Conservation (phyloP, 2,329 filamentous ascomycete genomes). For the Fusarium tuaranense region DNA sequence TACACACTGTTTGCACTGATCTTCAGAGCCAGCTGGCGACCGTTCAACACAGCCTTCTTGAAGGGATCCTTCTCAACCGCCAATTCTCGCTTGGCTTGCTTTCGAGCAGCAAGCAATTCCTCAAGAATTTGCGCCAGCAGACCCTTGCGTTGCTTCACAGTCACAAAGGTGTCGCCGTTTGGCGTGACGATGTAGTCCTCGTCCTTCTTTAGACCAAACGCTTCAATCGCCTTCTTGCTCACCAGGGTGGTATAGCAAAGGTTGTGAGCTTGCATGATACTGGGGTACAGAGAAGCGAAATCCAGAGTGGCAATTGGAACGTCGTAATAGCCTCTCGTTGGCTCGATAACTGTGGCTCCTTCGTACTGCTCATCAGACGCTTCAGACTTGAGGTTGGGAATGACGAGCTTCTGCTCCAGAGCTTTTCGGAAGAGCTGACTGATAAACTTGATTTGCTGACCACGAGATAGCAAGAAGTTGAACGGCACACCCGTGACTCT, state of each 20-base stretch:
- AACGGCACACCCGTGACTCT: conserved; percentile 99
- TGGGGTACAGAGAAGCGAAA: conserved; percentile 98
- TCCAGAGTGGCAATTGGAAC: conserved; percentile 96
- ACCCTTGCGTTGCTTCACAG: conserved; percentile 88
- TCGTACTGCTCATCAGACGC: conserved; percentile 90
- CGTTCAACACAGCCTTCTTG: conserved; percentile 97
- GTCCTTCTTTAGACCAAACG: conserved; percentile 82
- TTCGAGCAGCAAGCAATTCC: conserved; percentile 90
- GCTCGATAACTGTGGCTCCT: conserved; percentile 98
- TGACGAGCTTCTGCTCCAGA: conserved; percentile 90
- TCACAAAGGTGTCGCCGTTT: conserved; percentile 94
- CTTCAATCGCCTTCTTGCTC: conserved; percentile 77
- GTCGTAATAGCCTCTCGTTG: conserved; percentile 91
- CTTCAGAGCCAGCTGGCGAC: conserved; percentile 95
- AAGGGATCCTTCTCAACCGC: conserved; percentile 92
- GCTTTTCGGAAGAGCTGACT: conserved; percentile 98
- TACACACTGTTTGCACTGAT: conserved; percentile 98
- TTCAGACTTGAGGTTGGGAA: conserved; percentile 84
- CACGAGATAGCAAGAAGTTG: conserved; percentile 90
- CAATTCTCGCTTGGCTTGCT: conserved; percentile 92
- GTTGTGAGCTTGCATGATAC: conserved; percentile 99
- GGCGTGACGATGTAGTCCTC: conserved; percentile 98
- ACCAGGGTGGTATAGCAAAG: conserved; percentile 96
- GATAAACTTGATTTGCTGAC: conserved; percentile 97
- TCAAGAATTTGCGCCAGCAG: conserved; percentile 95